Evolutionary conservation across 2,329 filamentous ascomycete species (phyloP).

Genomic region (Ceratocystis cacaofunesta): DNA sequence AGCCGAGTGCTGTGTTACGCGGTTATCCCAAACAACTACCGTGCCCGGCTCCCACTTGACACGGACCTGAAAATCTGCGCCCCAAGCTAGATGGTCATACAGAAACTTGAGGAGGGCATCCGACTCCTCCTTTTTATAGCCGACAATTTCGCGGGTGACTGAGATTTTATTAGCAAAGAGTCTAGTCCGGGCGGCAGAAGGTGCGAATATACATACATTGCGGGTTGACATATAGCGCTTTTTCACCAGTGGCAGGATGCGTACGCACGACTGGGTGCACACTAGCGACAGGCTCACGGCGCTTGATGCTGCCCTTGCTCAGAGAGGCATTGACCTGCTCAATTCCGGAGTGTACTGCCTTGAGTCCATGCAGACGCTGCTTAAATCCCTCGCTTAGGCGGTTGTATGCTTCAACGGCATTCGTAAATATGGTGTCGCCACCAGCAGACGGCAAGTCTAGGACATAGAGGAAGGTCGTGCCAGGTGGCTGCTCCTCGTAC

Average conservation of each 20-base stretch:
- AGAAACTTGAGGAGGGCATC: constrained; percentile 61
- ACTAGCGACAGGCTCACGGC: constrained; percentile 59
- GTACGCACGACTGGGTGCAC: constrained; percentile 68
- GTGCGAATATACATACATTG: constrained; percentile 46
- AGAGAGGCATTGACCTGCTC: constrained; percentile 63
- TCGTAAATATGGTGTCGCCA: constrained; percentile 72
- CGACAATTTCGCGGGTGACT: constrained; percentile 63
- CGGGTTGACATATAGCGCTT: constrained; percentile 68
- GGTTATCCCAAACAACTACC: constrained; percentile 78
- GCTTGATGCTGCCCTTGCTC: constrained; percentile 52
- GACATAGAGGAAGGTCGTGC: constrained; percentile 77
- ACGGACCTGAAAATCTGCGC: constrained; percentile 41
- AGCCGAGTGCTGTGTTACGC: constrained; percentile 64
- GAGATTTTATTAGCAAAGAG: constrained; percentile 26
- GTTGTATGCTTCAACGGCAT: constrained; percentile 67
- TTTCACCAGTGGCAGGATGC: constrained; percentile 71
- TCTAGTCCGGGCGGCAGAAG: not conserved
- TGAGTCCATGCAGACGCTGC: constrained; percentile 64
- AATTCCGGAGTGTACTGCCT: constrained; percentile 64
- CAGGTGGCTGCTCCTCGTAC: constrained; percentile 77
- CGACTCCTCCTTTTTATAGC: constrained; percentile 75
- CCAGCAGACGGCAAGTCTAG: constrained; percentile 69
- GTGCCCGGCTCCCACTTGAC: constrained; percentile 68
- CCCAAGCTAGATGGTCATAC: constrained; percentile 37
- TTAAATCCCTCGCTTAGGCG: constrained; percentile 66